These are phyloP conservation scores for Venturia nashicola DNA, from an alignment of 2,329 filamentous ascomycete species.

Conservation along the genomic window DNA sequence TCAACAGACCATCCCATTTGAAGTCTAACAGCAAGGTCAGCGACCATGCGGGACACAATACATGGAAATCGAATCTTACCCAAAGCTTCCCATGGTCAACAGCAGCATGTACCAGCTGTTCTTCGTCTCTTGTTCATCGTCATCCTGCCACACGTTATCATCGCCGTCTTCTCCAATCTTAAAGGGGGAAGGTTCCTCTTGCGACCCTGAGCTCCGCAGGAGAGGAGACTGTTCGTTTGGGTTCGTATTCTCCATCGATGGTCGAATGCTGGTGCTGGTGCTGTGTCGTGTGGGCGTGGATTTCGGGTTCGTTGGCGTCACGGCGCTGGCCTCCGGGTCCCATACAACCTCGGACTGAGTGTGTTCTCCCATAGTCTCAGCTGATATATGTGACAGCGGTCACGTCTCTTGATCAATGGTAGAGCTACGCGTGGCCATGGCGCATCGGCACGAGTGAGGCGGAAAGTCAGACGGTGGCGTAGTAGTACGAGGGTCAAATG, in stretches of 20 bases:
- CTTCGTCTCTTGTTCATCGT: slow-evolving; percentile 53
- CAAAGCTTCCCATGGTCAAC: slow-evolving; percentile 75
- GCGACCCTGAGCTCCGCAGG: slow-evolving; percentile 18
- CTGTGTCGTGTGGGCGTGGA: not conserved
- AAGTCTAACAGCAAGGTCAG: slow-evolving; percentile 37
- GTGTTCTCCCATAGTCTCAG: not conserved
- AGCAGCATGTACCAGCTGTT: slow-evolving; percentile 76
- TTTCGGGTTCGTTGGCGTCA: not conserved
- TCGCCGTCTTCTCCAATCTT: slow-evolving; percentile 9
- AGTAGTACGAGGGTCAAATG: not conserved
- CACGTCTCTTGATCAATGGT: not conserved
- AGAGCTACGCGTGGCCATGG: not conserved
- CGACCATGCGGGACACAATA: not conserved
- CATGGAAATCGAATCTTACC: slow-evolving; percentile 26
- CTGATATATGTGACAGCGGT: not conserved
- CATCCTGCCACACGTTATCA: slow-evolving; percentile 29
- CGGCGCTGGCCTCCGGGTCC: not conserved
- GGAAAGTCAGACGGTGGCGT: not conserved
- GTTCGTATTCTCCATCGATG: slow-evolving; percentile 5
- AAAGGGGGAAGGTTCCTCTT: slow-evolving; percentile 18
- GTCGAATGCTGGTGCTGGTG: not conserved
- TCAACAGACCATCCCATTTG: slow-evolving; percentile 96
- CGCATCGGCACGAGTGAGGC: not conserved
- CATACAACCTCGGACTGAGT: not conserved
- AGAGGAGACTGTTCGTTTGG: slow-evolving; percentile 25